Evolutionary conservation across 192 early-diverging fungal species (phyloP).

Genomic region (Geranomyces michiganensis): DNA sequence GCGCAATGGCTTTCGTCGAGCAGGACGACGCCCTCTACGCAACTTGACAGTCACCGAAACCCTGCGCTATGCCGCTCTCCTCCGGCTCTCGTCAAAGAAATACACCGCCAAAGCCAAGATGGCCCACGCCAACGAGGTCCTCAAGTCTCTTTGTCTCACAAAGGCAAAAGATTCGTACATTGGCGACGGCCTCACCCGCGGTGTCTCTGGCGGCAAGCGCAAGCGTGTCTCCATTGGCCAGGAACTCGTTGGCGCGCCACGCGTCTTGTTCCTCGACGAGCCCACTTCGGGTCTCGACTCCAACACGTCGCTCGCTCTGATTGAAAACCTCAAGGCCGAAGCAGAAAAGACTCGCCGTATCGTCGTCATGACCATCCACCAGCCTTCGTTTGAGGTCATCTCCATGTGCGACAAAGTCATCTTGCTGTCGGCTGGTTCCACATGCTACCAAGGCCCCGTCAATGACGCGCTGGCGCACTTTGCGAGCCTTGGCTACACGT

Average conservation of each 20-base stretch:
- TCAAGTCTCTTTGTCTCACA: slow-evolving; percentile 41
- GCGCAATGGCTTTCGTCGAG: slow-evolving; percentile 48
- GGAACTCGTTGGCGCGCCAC: slow-evolving; percentile 59
- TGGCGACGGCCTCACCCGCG: slow-evolving; percentile 45
- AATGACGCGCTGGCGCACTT: slow-evolving; percentile 48
- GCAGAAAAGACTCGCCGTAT: slow-evolving; percentile 60
- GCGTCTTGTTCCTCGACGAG: slow-evolving; percentile 55
- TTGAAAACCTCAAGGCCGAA: slow-evolving; percentile 63
- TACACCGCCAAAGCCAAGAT: slow-evolving; percentile 37
- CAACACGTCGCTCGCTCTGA: slow-evolving; percentile 66
- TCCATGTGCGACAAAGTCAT: slow-evolving; percentile 80
- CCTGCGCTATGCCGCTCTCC: slow-evolving; percentile 37
- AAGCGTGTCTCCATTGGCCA: slow-evolving; percentile 76
- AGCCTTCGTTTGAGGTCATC: slow-evolving; percentile 79
- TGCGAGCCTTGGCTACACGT: slow-evolving; percentile 36
- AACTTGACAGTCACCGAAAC: slow-evolving; percentile 70
- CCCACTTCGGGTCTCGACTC: slow-evolving; percentile 84
- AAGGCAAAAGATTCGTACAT: slow-evolving; percentile 48
- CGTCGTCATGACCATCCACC: slow-evolving; percentile 86
- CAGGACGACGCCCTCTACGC: slow-evolving; percentile 57
- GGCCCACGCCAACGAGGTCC: slow-evolving; percentile 37
- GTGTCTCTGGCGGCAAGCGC: slow-evolving; percentile 62
- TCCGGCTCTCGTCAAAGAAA: slow-evolving; percentile 46
- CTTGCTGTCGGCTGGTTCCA: slow-evolving; percentile 77
- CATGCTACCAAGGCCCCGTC: slow-evolving; percentile 73